Conservation (phyloP, 2,329 filamentous ascomycete species). For the Xylariaceae sp. region DNA sequence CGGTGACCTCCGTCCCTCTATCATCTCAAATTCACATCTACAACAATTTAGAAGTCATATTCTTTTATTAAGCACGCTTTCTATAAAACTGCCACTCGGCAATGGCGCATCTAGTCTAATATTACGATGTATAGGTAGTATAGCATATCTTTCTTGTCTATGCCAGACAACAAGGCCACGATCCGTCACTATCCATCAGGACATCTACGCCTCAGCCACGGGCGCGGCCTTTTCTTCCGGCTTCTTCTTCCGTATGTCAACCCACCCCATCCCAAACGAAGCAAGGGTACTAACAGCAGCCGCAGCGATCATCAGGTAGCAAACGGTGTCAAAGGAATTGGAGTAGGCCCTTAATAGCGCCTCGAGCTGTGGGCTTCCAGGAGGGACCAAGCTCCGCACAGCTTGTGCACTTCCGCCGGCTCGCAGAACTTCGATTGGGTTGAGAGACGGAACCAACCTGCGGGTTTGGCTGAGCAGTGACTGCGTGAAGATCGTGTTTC, state of each 20-base stretch:
- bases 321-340: conserved; percentile 26
- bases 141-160: too few species aligned
- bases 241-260: conserved; percentile 28
- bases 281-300: conserved; percentile 25
- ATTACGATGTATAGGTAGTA: too few species aligned
- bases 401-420: conserved; percentile 31
- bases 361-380: conserved; percentile 28
- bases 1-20: too few species aligned
- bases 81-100: too few species aligned
- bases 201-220: conserved; percentile 2
- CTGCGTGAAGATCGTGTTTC: conserved; percentile 31
- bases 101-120: too few species aligned
- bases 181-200: not conserved
- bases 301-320: conserved; percentile 28
- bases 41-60: too few species aligned
- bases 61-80: too few species aligned
- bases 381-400: conserved; percentile 28
- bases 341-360: conserved; percentile 26
- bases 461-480: conserved; percentile 23
- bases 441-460: conserved; percentile 26
- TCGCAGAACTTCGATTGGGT: conserved; percentile 23
- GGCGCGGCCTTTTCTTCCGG: conserved; percentile 1
- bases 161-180: not conserved
- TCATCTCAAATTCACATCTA: too few species aligned
- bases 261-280: conserved; percentile 31